Conservation (phyloP, 2,329 filamentous ascomycete species). For the Colletotrichum gigasporum region DNA sequence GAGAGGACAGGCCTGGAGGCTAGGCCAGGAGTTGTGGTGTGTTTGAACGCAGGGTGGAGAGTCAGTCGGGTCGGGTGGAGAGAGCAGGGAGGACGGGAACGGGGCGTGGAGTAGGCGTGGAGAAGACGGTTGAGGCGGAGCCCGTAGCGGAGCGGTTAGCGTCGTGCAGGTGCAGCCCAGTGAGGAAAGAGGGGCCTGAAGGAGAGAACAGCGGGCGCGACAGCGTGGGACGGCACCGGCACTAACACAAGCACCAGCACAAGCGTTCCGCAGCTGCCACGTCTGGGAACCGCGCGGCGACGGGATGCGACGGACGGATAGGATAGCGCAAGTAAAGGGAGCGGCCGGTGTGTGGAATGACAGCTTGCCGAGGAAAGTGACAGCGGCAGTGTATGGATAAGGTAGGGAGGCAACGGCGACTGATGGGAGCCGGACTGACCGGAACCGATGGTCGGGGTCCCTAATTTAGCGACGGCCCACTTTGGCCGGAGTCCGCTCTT, state of each 20-base stretch:
- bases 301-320: background rate
- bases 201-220: constrained; percentile 22
- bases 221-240: background rate
- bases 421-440: background rate
- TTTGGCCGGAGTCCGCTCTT: background rate
- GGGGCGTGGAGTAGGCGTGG: background rate
- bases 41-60: background rate
- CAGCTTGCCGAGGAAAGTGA: constrained; percentile 3
- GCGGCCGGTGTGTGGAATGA: background rate
- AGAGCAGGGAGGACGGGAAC: background rate
- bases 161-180: constrained; percentile 13
- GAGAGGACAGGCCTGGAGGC: background rate
- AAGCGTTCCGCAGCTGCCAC: background rate
- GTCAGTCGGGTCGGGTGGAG: too few species aligned
- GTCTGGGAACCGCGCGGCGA: background rate
- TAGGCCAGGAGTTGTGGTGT: background rate
- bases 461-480: constrained; percentile 12
- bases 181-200: constrained; percentile 25
- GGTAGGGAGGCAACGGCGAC: background rate
- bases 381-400: constrained; percentile 10
- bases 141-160: constrained; percentile 1
- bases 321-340: too few species aligned
- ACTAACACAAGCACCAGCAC: background rate
- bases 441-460: constrained; percentile 13
- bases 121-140: background rate